Evolutionary conservation across 495 filamentous ascomycete species (phyloP).

Genomic region (Daldinia decipiens): DNA sequence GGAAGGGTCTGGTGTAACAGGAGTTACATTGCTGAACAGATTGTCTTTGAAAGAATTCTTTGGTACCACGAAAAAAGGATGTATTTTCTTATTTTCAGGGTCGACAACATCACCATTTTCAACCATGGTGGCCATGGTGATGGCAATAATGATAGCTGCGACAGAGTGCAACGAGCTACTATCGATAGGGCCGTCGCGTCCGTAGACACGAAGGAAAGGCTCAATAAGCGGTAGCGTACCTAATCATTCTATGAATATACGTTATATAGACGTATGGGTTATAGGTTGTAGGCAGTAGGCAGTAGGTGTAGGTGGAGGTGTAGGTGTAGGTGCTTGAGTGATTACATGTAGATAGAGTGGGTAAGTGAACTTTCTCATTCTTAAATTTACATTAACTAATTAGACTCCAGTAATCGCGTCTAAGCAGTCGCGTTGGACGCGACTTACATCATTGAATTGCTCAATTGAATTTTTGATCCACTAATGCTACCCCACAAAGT

Average conservation of each 20-base stretch:
- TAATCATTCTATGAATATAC: not conserved
- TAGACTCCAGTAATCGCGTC: not conserved
- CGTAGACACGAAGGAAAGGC: not conserved
- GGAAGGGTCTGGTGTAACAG: slow-evolving; percentile 41
- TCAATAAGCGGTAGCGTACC: not conserved
- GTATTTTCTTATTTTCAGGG: slow-evolving; percentile 46
- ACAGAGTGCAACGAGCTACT: not conserved
- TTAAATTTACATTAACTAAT: not conserved
- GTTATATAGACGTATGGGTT: not conserved
- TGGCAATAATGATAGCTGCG: not conserved
- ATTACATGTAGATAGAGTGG: not conserved
- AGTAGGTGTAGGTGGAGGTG: no score
- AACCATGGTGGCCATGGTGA: slow-evolving; percentile 44
- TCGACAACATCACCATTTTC: slow-evolving; percentile 21
- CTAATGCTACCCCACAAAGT: slow-evolving; percentile 6
- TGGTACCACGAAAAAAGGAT: slow-evolving; percentile 54
- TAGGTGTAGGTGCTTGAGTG: not conserved
- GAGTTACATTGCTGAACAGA: slow-evolving; percentile 19
- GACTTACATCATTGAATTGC: slow-evolving; percentile 24
- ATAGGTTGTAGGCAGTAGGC: no score
- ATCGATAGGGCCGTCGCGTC: not conserved
- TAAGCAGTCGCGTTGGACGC: slow-evolving; percentile 35
- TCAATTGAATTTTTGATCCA: slow-evolving; percentile 23
- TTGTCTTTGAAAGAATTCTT: slow-evolving; percentile 28
- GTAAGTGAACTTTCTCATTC: not conserved